phyloP scores from a whole-genome alignment of 2,329 filamentous ascomycete genomes.

The Fusarium praegraminearum region DNA sequence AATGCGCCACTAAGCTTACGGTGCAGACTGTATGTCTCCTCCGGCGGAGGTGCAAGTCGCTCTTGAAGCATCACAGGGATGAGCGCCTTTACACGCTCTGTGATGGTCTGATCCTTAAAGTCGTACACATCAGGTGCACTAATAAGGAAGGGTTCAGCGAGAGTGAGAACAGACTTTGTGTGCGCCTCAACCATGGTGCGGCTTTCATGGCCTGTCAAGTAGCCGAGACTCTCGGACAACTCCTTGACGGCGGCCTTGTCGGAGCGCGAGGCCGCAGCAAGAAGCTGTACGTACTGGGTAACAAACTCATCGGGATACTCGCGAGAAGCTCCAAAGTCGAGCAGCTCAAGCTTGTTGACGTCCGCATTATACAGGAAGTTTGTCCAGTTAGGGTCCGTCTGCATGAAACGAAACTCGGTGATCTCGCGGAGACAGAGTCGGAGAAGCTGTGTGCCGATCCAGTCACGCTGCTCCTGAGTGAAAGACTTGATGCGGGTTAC shows the following conservation, averaged over 20 bases:
- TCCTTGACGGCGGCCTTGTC: constrained; percentile 73
- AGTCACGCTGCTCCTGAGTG: constrained; percentile 87
- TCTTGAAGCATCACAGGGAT: constrained; percentile 96
- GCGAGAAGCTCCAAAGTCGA: constrained; percentile 94
- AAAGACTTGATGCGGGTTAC: constrained; percentile 85
- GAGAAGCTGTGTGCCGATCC: constrained; percentile 95
- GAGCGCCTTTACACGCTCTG: constrained; percentile 85
- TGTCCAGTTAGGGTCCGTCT: constrained; percentile 99
- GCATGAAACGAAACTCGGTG: constrained; percentile 96
- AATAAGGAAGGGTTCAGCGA: constrained; percentile 89
- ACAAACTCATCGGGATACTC: constrained; percentile 88
- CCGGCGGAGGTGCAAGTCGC: constrained; percentile 87
- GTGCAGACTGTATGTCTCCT: constrained; percentile 97
- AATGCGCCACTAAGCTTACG: constrained; percentile 96
- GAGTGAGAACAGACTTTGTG: constrained; percentile 85
- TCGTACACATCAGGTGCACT: constrained; percentile 87
- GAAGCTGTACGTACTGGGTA: constrained; percentile 79
- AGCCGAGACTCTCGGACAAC: constrained; percentile 83
- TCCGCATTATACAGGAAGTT: constrained; percentile 92
- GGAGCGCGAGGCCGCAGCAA: constrained; percentile 80
- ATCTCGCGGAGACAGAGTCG: constrained; percentile 94
- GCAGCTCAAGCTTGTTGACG: constrained; percentile 81
- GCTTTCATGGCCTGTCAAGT: constrained; percentile 91
- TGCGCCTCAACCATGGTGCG: constrained; percentile 90
- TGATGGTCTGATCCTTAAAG: constrained; percentile 95